These are phyloP conservation scores for Acorus calamus DNA, from an alignment of 106 monocot genomes.

Conservation along the genomic window DNA sequence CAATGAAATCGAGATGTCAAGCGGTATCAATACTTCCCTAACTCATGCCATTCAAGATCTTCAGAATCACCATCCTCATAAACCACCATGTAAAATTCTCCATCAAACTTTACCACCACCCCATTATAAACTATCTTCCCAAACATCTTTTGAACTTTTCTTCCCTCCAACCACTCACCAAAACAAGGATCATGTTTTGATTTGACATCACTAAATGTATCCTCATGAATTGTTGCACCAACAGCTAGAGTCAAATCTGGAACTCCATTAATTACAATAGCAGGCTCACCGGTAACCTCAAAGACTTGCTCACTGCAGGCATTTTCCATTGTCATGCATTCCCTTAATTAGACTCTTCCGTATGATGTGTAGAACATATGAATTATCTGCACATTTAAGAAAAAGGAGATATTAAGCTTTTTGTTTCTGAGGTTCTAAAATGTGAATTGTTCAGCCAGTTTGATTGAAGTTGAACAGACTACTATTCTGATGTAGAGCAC, in stretches of 20 bases:
- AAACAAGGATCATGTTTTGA: slow-evolving; percentile 34
- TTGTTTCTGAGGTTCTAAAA: no score
- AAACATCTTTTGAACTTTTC: slow-evolving; percentile 56
- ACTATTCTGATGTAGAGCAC: no score
- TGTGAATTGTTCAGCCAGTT: no score
- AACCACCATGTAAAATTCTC: slow-evolving; percentile 55
- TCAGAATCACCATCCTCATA: slow-evolving; percentile 82
- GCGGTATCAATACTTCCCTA: slow-evolving; percentile 46
- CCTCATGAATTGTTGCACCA: neutral
- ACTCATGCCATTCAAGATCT: slow-evolving; percentile 67
- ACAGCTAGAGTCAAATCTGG: slow-evolving; percentile 20
- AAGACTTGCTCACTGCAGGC: slow-evolving; percentile 5
- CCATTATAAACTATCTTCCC: slow-evolving; percentile 46
- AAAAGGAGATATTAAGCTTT: no score
- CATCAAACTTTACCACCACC: slow-evolving; percentile 48
- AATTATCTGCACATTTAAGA: no score
- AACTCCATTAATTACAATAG: slow-evolving; percentile 54
- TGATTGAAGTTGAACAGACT: no score
- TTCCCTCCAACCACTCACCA: slow-evolving; percentile 67
- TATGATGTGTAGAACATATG: neutral
- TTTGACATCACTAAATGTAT: slow-evolving; percentile 3
- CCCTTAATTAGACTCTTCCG: slow-evolving; percentile 8
- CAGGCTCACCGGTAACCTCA: slow-evolving; percentile 60
- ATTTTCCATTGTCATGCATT: neutral
- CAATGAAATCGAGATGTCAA: slow-evolving; percentile 62